Evolutionary conservation across 2,329 filamentous ascomycete genomes (phyloP), one percentile per base, ranked within the genome.

Genomic region (Fulvia fulva): DNA sequence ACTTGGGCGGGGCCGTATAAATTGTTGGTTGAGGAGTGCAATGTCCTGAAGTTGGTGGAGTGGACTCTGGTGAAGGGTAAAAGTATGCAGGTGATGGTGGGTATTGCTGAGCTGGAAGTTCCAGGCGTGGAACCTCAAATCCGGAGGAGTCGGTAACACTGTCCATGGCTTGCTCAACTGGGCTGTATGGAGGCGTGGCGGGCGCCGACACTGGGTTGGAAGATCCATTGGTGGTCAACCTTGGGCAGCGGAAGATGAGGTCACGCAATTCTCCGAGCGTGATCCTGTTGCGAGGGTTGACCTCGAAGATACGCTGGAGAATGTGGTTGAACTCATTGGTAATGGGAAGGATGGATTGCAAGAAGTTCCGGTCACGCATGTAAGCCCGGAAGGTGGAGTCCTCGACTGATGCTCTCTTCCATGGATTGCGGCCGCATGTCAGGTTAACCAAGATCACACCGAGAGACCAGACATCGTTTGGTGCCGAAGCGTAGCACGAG

Each of bases 401-500:
- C 74, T 96, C 91, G 67, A 86, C 81, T 12, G 91, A 96, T 62
- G 94, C 94, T 74, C 94, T 89, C 79, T 97, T 97, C 94, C 94
- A 99, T 59, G 94, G 94, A 77, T 99, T 99, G 74, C 94, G 91
- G 72, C 94, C 94, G 78, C 94, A 99, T 53, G 91, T 96, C 66
- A 99, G 82, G 80, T 99, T 99, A 69, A 99, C 91, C 61, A 99
- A 83, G 73, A 99, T 96, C 54, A 99, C 93, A 67, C 94, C 94
- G n/a, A 99, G 83, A 70, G 90, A 93, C 94, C 94, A 99, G 68
- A 97, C 87, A 76, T 99, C 94, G 78, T 97, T 99, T 58, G 93
- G 90, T 53, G 90, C 91, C 65, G 92, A 96, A 66, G 87, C 87
- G 76, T 99, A 99, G 75, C 84, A 93, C 28, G 88, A 81, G 72